Base-by-base conservation (phyloP, 2,329 filamentous ascomycete genomes). In the Trichoderma oligosporum region DNA sequence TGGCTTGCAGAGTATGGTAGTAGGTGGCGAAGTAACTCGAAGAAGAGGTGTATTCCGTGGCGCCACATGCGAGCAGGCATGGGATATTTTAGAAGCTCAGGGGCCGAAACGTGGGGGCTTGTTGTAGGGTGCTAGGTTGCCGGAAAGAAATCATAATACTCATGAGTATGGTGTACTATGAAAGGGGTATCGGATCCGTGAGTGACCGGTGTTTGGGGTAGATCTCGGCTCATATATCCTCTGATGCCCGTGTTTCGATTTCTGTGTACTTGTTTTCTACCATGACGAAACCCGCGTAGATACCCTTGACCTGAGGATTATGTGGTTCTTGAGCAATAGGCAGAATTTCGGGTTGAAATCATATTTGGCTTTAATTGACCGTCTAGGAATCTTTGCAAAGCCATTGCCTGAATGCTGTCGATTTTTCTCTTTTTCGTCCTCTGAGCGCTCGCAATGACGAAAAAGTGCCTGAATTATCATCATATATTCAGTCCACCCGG, bases 61-160 rank as follows among this genome's bases (percentile, higher is more conserved):
- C 89, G 80, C 93, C 93, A 97, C 89, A 97, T 94, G 0, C 91
- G 78, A 0, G 89, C 90, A 0, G 91, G 91, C 89, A 97, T 96
- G 0, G 85, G 85, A 64, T 96, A 96, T 60, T 94, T 93, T 0
- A n/a, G 80, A 80, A 0, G 91, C 87, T n/a, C 0, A 96, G 71
- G 0, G 82, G 76, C 16, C 82, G 79, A 0, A 97, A 69, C 0
- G 85, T 83, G 0, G 79, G n/a, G 78, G 18, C 80, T 88, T 0
- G 90, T 89, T 0, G 85, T 87, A 0, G 90, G 91, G 66, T 97
- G 91, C 63, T 96, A 91, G 0, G 84, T 88, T 0, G 91, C 91
- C 1, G 96, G 75, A 56, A 96, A 91, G 65, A 92, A 92, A 61
- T 92, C 88, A 57, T 91, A 86, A 55, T 91, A 87, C 60, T 95